A percentile compares a stretch with the other conserved stretches of the same genome.
These are phyloP conservation scores for Populus alba DNA, from an alignment of 345 rosid genomes.

Conservation along the genomic window DNA sequence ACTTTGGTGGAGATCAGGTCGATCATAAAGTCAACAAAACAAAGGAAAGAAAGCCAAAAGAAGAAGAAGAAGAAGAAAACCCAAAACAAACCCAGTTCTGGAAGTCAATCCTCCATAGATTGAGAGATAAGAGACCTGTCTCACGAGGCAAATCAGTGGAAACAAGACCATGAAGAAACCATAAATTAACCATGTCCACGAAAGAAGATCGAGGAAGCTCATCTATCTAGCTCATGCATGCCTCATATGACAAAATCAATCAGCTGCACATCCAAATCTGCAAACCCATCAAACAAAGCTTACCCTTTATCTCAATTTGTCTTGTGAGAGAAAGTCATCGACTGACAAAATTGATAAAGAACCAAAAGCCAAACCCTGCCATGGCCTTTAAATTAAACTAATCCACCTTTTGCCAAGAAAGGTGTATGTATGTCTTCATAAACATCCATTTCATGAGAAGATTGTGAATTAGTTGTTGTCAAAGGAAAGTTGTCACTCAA, in stretches of 20 bases:
- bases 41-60: background rate
- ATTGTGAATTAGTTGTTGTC: background rate
- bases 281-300: constrained; percentile 17
- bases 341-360: background rate
- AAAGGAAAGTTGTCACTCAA: background rate
- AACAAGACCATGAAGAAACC: background rate
- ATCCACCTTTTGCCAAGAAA: background rate
- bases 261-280: constrained; percentile 26
- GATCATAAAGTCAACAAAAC: background rate
- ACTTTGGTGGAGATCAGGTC: background rate
- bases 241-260: background rate
- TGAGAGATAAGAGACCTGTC: background rate
- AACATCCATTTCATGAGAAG: constrained; percentile 3
- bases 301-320: background rate
- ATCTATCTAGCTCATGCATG: background rate
- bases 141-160: background rate
- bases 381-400: background rate
- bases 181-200: background rate
- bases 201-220: background rate
- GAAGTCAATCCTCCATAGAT: background rate
- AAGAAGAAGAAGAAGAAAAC: background rate
- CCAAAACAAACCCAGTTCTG: background rate
- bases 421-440: constrained; percentile 2
- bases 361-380: background rate
- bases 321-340: background rate